Conservation (phyloP, 768 basidiomycete species). For the Tubosaeta brunneosetosa region DNA sequence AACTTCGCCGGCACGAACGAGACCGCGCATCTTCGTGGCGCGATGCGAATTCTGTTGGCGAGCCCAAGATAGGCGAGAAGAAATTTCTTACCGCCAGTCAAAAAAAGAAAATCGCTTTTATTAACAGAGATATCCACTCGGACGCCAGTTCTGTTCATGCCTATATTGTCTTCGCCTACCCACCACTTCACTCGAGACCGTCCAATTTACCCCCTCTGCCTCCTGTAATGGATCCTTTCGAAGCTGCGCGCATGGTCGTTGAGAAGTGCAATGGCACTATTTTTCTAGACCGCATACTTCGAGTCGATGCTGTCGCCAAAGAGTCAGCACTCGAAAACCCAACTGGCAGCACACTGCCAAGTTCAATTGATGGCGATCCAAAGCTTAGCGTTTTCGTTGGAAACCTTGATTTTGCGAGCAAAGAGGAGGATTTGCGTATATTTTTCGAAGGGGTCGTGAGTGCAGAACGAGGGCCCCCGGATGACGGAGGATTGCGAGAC, state of each 20-base stretch:
- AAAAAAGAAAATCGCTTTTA: conserved; percentile 93
- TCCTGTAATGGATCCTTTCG: conserved; percentile 58
- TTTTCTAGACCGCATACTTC: conserved; percentile 74
- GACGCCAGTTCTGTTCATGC: conserved; percentile 74
- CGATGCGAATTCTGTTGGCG: conserved; percentile 41
- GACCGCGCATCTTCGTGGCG: conserved; percentile 61
- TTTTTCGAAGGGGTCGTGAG: conserved; percentile 81
- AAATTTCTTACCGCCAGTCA: conserved; percentile 72
- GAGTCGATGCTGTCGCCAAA: conserved; percentile 66
- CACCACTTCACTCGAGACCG: conserved; percentile 39
- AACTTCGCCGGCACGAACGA: conserved; percentile 46
- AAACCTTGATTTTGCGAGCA: conserved; percentile 86
- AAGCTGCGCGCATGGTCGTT: conserved; percentile 59
- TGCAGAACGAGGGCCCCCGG: conserved; percentile 62
- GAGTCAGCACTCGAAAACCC: conserved; percentile 18
- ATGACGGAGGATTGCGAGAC: conserved; percentile 24
- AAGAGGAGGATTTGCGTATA: conserved; percentile 81
- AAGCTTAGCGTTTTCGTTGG: conserved; percentile 87
- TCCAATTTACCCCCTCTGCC: conserved; percentile 49
- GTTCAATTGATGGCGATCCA: conserved; percentile 50
- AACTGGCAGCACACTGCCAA: conserved; percentile 17
- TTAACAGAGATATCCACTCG: conserved; percentile 86
- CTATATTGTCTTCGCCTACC: conserved; percentile 87
- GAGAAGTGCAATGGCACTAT: conserved; percentile 59
- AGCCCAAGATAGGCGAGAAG: conserved; percentile 48